These are phyloP conservation scores for Dryas octopetala DNA, from an alignment of 306 rosid genomes.

Conservation along the genomic window DNA sequence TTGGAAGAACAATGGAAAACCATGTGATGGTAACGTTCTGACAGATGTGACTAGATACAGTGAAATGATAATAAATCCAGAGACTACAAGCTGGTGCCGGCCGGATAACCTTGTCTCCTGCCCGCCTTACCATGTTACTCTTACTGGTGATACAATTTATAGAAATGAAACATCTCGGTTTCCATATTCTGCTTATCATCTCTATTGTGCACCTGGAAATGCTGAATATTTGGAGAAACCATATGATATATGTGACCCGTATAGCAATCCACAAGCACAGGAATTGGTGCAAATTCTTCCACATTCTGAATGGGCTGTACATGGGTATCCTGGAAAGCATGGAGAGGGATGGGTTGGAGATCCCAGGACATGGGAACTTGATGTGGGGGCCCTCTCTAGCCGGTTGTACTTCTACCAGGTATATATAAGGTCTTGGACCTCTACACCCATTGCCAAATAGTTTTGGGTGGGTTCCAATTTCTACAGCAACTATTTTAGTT, in stretches of 20 bases:
- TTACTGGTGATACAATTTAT: constrained; percentile 37
- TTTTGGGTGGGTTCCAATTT: no score
- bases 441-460: no score
- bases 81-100: constrained; percentile 39
- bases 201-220: constrained; percentile 55
- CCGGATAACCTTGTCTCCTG: constrained; percentile 45
- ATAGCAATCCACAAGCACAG: constrained; percentile 62
- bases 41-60: constrained; percentile 56
- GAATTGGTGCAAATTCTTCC: constrained; percentile 61
- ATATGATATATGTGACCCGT: constrained; percentile 55
- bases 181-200: constrained; percentile 58
- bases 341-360: constrained; percentile 67
- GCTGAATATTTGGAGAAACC: constrained; percentile 42
- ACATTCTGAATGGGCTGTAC: constrained; percentile 57
- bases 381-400: constrained; percentile 51
- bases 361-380: constrained; percentile 57
- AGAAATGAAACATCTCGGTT: constrained; percentile 52
- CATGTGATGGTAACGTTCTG: constrained; percentile 42
- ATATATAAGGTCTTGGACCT: background rate
- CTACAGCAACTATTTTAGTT: background rate
- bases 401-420: constrained; percentile 59
- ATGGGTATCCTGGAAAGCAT: constrained; percentile 49
- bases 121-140: constrained; percentile 50
- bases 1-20: constrained; percentile 58
- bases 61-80: constrained; percentile 57